A percentile compares a stretch with the other conserved stretches of the same genome.
phyloP scores from a whole-genome alignment of 176 grass and related monocot genomes.

The Raddia distichophylla region DNA sequence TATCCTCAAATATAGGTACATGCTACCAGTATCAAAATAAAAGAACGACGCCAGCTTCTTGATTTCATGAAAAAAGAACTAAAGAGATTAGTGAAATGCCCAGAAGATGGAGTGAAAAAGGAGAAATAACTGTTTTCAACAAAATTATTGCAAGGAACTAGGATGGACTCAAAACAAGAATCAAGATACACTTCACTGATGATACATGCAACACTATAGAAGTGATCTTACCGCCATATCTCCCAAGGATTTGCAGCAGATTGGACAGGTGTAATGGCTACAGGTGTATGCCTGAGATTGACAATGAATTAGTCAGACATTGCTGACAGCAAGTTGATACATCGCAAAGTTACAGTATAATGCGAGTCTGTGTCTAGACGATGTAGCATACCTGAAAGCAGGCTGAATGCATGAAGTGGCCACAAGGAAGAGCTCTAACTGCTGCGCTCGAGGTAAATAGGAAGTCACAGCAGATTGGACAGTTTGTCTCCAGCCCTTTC shows the following conservation, averaged over 20 bases:
- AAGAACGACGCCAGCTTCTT: background rate
- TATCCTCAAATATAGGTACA: conserved; percentile 11
- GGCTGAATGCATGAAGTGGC: conserved; percentile 99
- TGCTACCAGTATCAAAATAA: conserved; percentile 22
- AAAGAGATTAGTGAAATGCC: conserved; percentile 24
- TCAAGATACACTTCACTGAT: conserved; percentile 19
- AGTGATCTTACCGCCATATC: conserved; percentile 85
- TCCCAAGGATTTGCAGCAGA: conserved; percentile 98
- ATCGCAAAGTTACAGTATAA: conserved; percentile 31
- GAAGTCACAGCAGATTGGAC: conserved; percentile 99
- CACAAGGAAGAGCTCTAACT: conserved; percentile 88
- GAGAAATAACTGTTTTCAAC: conserved; percentile 9
- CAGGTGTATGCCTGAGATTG: conserved; percentile 87
- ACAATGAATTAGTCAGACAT: conserved; percentile 26
- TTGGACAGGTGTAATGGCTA: conserved; percentile 98
- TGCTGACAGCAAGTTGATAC: conserved; percentile 3
- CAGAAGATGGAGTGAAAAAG: conserved; percentile 7
- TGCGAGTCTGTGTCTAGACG: conserved; percentile 13
- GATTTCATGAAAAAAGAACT: conserved; percentile 27
- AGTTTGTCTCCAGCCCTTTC: conserved; percentile 96
- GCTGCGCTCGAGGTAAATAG: conserved; percentile 95
- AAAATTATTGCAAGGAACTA: background rate
- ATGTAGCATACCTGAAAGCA: conserved; percentile 87
- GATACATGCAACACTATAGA: background rate
- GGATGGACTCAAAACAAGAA: conserved; percentile 23